Base-by-base conservation (phyloP, 768 basidiomycete genomes). In the Mycena leptocephala region DNA sequence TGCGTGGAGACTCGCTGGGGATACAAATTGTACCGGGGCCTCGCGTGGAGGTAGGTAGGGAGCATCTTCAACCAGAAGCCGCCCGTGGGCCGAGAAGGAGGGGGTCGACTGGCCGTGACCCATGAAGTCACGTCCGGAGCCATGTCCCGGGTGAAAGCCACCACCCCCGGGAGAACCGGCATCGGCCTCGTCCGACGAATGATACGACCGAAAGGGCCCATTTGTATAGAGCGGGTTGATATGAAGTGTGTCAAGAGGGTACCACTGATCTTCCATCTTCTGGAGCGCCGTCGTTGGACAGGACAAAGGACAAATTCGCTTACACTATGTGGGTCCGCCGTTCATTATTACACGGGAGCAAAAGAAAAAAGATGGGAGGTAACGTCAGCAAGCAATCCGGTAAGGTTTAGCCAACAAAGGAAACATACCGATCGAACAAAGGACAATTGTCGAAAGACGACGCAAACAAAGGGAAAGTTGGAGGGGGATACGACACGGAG, bases 381-480 rank as follows among this genome's bases (percentile, higher is more conserved):
- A 62, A 76, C 70, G 75, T 76, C 56, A 71, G 75, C 75, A 46
- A 63, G 61, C 67, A 67, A 67, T 71, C 46, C 63, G 70, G n/a
- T 30, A 69, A 18, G n/a, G 53, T 13, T 51, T 35, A 41, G 11
- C 75, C 75, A 37, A 68, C 51, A 76, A 72, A 67, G 75, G 70
- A 65, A 76, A 76, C 70, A 30, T 37, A 71, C 75, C 30, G 33
- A 32, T 59, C 3, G 62, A 67, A 76, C 41, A 51, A 76, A 65
- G 55, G 30, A 30, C n/a, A 70, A 55, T 56, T 13, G 64, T 53
- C 37, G 53, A 61, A 46, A 32, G 63, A 41, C 22, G 55, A 53
- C 30, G 56, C 13, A 11, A 33, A 64, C 35, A 46, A 39, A 16
- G 41, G 30, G 26, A 46, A 75, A 51, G 51, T 46, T 41, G 41